phyloP scores from a whole-genome alignment of 768 basidiomycete species.

The Suillus lakei region DNA sequence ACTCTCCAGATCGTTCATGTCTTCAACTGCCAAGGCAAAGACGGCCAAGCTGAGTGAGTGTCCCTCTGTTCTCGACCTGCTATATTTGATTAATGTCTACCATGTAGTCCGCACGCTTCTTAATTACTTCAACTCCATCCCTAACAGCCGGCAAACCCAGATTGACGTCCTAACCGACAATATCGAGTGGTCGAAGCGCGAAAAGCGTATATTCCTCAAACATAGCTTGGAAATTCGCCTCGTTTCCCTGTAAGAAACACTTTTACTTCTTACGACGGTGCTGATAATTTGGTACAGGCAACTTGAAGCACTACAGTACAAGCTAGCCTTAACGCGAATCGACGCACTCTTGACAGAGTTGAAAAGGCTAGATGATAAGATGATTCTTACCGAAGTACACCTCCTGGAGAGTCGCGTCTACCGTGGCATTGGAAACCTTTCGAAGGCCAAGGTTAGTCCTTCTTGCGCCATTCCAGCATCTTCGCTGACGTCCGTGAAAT shows the following conservation, averaged over 20 bases:
- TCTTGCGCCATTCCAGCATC: neutral
- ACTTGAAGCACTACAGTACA: conserved; percentile 77
- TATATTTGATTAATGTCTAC: neutral
- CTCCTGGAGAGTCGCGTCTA: conserved; percentile 92
- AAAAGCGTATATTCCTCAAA: conserved; percentile 95
- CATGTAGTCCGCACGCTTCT: conserved; percentile 87
- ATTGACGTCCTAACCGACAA: conserved; percentile 89
- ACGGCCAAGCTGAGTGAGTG: conserved; percentile 88
- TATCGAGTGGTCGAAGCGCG: conserved; percentile 88
- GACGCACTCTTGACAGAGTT: conserved; percentile 90
- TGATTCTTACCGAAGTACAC: conserved; percentile 96
- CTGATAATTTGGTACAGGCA: conserved; percentile 48
- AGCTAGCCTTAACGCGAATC: conserved; percentile 79
- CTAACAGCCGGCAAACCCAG: conserved; percentile 74
- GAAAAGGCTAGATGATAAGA: conserved; percentile 94
- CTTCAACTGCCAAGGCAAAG: conserved; percentile 95
- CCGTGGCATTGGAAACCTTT: conserved; percentile 84
- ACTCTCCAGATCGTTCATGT: conserved; percentile 83
- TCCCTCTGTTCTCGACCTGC: neutral
- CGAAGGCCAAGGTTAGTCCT: conserved; percentile 80
- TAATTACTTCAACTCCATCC: conserved; percentile 83
- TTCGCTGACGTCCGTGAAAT: neutral
- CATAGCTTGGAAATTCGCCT: conserved; percentile 92
- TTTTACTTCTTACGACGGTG: neutral
- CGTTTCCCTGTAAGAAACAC: conserved; percentile 62